Evolutionary conservation across 2,329 filamentous ascomycete species (phyloP).

Genomic region (Macrophomina tecta): DNA sequence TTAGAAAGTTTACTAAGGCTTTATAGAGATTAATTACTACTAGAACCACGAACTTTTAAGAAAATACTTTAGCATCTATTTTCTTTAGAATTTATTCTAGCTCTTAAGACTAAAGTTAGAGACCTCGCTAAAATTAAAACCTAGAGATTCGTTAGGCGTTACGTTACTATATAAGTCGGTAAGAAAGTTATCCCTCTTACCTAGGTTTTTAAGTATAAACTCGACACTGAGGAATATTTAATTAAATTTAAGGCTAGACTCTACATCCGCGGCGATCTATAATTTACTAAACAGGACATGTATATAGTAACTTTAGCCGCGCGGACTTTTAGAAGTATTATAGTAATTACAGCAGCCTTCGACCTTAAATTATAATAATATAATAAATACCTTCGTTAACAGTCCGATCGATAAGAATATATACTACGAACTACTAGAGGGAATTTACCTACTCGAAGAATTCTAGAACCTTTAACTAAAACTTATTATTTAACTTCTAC

Average conservation of each 20-base stretch:
- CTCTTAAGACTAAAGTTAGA: too few relatives aligned
- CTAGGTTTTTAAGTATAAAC: conserved; percentile 33
- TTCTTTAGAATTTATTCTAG: not conserved
- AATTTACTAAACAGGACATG: conserved; percentile 26
- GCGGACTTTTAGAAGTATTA: conserved; percentile 32
- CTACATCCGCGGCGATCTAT: conserved; percentile 30
- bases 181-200: conserved; percentile 27
- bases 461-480: not conserved
- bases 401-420: conserved; percentile 27
- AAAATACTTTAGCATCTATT: not conserved
- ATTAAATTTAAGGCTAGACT: conserved; percentile 31
- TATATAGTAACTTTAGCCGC: conserved; percentile 31
- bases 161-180: not conserved
- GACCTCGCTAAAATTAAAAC: not conserved
- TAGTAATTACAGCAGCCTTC: conserved; percentile 34
- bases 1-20: not conserved
- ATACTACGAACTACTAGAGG: conserved; percentile 31
- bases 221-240: conserved; percentile 31
- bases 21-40: not conserved
- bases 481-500: conserved; percentile 25
- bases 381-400: conserved; percentile 36
- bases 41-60: not conserved
- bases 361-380: conserved; percentile 32
- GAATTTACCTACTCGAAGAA: conserved; percentile 23
- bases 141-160: not conserved